Percentiles rank a stretch among this genome's conserved stretches.
These are phyloP conservation scores for Trypanosoma congolense DNA, from an alignment of 208 protist species.

Conservation along the genomic window DNA sequence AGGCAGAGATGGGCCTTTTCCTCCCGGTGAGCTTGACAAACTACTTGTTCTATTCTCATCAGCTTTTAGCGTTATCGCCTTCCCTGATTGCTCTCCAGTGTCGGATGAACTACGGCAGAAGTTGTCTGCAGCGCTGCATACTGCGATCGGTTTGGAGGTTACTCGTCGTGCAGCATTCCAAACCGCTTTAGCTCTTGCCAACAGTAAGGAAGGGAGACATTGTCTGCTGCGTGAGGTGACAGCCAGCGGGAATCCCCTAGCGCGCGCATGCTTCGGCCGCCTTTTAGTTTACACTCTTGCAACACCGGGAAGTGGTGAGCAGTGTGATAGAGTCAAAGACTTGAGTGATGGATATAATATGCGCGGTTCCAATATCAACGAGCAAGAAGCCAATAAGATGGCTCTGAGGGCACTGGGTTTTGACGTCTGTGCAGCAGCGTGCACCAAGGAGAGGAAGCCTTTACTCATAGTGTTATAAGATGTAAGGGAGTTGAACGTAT, in stretches of 20 bases:
- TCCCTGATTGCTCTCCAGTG: conserved; percentile 13
- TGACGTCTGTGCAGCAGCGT: conserved; percentile 21
- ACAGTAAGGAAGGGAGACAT: conserved; percentile 40
- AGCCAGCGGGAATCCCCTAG: conserved; percentile 39
- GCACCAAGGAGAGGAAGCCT: conserved; percentile 21
- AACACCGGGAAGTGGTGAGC: conserved; percentile 18
- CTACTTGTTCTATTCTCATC: conserved; percentile 37
- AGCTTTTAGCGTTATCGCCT: conserved; percentile 35
- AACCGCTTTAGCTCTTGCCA: conserved; percentile 25
- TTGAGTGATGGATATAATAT: conserved; percentile 4
- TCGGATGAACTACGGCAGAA: conserved; percentile 19
- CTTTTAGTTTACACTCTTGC: conserved; percentile 48
- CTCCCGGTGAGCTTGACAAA: conserved; percentile 21
- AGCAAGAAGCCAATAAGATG: conserved; percentile 12
- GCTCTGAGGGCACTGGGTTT: conserved; percentile 13
- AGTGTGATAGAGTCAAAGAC: conserved; percentile 5
- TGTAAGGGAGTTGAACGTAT: conserved; percentile 24
- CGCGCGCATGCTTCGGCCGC: conserved; percentile 65
- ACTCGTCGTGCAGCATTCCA: conserved; percentile 31
- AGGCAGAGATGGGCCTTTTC: conserved; percentile 11
- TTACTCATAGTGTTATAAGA: conserved; percentile 25
- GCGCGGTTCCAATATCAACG: conserved; percentile 6
- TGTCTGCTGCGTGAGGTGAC: conserved; percentile 58
- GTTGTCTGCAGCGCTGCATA: conserved; percentile 33
- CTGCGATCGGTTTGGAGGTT: conserved; percentile 26